Evolutionary conservation across 2,329 filamentous ascomycete species (phyloP), one percentile per base, ranked within the genome.

Genomic region (Tolypocladium paradoxum): DNA sequence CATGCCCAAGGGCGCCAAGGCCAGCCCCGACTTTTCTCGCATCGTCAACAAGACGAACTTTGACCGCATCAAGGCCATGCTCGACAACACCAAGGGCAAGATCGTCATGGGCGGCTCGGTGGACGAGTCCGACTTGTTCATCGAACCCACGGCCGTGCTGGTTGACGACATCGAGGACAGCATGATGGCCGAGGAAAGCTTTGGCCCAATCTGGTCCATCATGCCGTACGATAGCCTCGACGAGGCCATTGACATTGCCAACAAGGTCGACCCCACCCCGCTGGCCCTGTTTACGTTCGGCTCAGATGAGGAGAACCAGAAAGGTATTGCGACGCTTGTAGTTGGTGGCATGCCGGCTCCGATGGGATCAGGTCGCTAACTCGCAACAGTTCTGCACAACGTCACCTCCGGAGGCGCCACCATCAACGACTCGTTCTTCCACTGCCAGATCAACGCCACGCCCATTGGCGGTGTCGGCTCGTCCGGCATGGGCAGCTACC

Each of bases 141-240:
- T 99, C 61, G 90, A 92, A 67, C 89, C 91, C 1, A 99, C 93
- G 0, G 83, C 92, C n/a, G 84, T 99, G n/a, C 78, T 89, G 56
- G 86, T 96, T 37, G 77, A 88, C 59, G 83, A 82, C 56, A 66
- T 79, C 18, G 56, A 71, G 31, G 79, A 91, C 49, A 92, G 96
- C 70, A 81, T 96, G 69, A 79, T 96, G 64, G 73, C 74, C 27
- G 82, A 95, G 57, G 93, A 99, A 73, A 89, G 85, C 45, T 99
- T 99, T 66, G 93, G 92, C 7, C 93, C 93, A n/a, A 77, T 96
- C 55, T 90, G 95, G 60, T 85, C 88, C 57, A 83, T 97, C 57
- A 73, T 95, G 52, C 79, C 90, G 0, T 85, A 90, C 53, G 80
- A 89, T 58, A 78, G 82, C 61, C 76, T 96, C n/a, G 88, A 95